Percentiles rank a stretch among this genome's conserved stretches.
phyloP scores from a whole-genome alignment of 129 eudicot genomes.

The Gnaphalium uliginosum region DNA sequence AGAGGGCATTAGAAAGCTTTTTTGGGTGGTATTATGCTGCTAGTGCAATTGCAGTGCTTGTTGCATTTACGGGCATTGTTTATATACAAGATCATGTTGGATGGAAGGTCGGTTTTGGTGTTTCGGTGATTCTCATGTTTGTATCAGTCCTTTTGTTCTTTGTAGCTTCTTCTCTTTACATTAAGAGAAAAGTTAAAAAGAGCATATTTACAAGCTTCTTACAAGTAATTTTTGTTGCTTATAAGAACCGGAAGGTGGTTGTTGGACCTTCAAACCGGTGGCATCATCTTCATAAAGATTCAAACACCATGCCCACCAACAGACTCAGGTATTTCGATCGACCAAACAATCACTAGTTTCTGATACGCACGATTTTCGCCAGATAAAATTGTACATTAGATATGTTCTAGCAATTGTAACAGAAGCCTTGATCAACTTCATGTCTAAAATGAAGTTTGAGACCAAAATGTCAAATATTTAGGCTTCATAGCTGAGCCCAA shows the following conservation, averaged over 20 bases:
- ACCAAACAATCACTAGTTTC: neutral
- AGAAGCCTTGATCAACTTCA: neutral
- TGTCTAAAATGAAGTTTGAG: too few species aligned
- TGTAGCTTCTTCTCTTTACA: slow-evolving; percentile 55
- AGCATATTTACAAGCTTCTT: slow-evolving; percentile 39
- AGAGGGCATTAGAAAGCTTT: slow-evolving; percentile 50
- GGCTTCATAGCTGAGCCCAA: too few species aligned
- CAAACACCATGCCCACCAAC: slow-evolving; percentile 1
- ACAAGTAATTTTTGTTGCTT: slow-evolving; percentile 45
- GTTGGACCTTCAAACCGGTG: slow-evolving; percentile 6
- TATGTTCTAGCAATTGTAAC: neutral
- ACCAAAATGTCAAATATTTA: too few species aligned
- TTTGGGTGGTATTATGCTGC: slow-evolving; percentile 75
- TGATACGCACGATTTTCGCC: neutral
- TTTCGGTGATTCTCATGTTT: slow-evolving; percentile 63
- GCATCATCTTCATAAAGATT: slow-evolving; percentile 9
- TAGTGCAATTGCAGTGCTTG: slow-evolving; percentile 41
- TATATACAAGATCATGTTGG: slow-evolving; percentile 72
- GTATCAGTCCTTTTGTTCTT: slow-evolving; percentile 50
- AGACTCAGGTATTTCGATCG: slow-evolving; percentile 21
- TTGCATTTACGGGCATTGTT: slow-evolving; percentile 64
- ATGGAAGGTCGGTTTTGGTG: slow-evolving; percentile 72
- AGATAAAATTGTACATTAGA: neutral
- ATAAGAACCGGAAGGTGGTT: slow-evolving; percentile 7
- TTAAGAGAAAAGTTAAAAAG: slow-evolving; percentile 38